Evolutionary conservation across 2,329 filamentous ascomycete species (phyloP), one percentile per base, ranked within the genome.

Genomic region (Xylariales sp.): DNA sequence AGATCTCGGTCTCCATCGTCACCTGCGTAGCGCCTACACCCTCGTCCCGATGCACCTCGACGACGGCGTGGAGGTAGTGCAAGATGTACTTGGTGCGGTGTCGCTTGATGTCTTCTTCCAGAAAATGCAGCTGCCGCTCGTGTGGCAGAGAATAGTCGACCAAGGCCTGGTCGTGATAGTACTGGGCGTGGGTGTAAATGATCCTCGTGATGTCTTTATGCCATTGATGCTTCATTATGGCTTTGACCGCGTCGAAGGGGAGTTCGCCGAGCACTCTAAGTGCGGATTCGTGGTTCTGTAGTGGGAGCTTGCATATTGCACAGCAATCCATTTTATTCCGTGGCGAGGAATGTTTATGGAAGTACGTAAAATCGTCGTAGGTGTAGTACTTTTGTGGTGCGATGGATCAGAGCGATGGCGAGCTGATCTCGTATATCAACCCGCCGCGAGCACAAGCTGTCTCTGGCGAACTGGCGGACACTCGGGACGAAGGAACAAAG

Each of bases 141-240:
- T 66, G 65, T 3, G 43, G 28, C 16, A 43, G 36, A 7, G 50
- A 23, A 30, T 10, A 28, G 32, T 64, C 62, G 55, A 68, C 68
- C 39, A 70, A 7, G 23, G 32, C 59, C 53, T 67, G 60, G 56
- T 71, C 66, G 46, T 71, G 69, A 18, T 67, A 73, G 62, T 75
- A 69, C 57, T 74, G 69, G n/a, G 74, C 70, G 55, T 76, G 74
- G 3, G 74, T 72, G 48, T 74, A 75, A 23, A 68, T 71, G 32
- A 76, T 71, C 16, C 72, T 63, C 23, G 58, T 57, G 55, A 72
- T 64, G 39, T 76, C 74, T 50, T 75, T 76, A 30, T 70, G 69
- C 73, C 73, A 76, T 48, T 76, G 74, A 56, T 75, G 72, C 12
- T 64, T 56, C 30, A 76, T 69, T 34, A 76, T 64, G 8, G 69